Evolutionary conservation across 2,329 filamentous ascomycete genomes (phyloP).

Genomic region (Thyridium curvatum): DNA sequence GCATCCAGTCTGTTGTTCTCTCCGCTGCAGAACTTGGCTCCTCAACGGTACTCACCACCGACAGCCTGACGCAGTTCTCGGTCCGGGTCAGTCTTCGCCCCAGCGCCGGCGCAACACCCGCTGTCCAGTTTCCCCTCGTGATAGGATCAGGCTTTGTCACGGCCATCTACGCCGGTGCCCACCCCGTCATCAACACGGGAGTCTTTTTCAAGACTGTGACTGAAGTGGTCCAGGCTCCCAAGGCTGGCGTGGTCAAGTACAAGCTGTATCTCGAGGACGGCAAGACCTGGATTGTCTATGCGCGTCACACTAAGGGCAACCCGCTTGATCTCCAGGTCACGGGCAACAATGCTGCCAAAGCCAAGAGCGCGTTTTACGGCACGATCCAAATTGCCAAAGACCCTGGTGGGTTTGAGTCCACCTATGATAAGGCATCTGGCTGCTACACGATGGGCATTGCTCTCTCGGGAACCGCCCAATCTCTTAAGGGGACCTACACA

Average conservation of each 20-base stretch:
- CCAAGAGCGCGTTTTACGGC: slow-evolving; percentile 65
- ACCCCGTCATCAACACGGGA: slow-evolving; percentile 67
- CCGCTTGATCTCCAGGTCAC: slow-evolving; percentile 62
- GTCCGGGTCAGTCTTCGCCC: slow-evolving; percentile 62
- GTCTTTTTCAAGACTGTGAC: slow-evolving; percentile 68
- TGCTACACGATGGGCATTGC: slow-evolving; percentile 62
- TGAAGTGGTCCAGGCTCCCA: slow-evolving; percentile 46
- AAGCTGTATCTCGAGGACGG: slow-evolving; percentile 66
- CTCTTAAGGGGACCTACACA: slow-evolving; percentile 51
- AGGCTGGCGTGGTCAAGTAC: slow-evolving; percentile 68
- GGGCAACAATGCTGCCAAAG: slow-evolving; percentile 61
- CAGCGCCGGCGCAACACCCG: slow-evolving; percentile 42
- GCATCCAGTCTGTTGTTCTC: slow-evolving; percentile 73
- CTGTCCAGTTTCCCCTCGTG: slow-evolving; percentile 72
- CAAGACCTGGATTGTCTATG: slow-evolving; percentile 75
- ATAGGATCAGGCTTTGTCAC: slow-evolving; percentile 90
- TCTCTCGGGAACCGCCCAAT: slow-evolving; percentile 53
- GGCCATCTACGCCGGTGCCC: slow-evolving; percentile 62
- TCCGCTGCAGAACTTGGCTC: slow-evolving; percentile 68
- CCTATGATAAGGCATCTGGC: slow-evolving; percentile 72
- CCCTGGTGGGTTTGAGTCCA: slow-evolving; percentile 53
- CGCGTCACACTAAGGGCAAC: slow-evolving; percentile 50
- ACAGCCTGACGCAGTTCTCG: slow-evolving; percentile 51
- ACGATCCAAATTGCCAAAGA: slow-evolving; percentile 80
- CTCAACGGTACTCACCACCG: slow-evolving; percentile 49